These are phyloP conservation scores for Cryphonectria japonica DNA, from an alignment of 2,329 filamentous ascomycete species.

Conservation along the genomic window DNA sequence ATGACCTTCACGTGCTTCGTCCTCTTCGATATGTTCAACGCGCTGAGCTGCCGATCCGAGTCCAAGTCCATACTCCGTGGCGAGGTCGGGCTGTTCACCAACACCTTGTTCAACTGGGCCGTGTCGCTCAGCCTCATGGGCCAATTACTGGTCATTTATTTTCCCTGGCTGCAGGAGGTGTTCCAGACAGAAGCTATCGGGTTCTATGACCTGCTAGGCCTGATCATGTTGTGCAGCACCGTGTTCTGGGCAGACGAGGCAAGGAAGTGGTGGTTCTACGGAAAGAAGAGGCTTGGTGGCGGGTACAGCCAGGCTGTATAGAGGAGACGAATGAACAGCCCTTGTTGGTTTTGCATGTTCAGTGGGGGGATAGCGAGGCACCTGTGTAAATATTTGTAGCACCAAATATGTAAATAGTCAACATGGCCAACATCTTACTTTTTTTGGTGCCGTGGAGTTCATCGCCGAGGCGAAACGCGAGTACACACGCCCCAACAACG, in stretches of 20 bases:
- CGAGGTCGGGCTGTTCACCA: slow-evolving; percentile 81
- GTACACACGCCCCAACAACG: neutral
- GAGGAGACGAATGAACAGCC: slow-evolving; percentile 19
- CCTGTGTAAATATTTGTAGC: slow-evolving; percentile 23
- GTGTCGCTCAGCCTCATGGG: slow-evolving; percentile 83
- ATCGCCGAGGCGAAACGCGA: neutral
- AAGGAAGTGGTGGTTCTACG: slow-evolving; percentile 76
- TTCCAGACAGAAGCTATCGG: slow-evolving; percentile 93
- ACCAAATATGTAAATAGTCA: slow-evolving; percentile 22
- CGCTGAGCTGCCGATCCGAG: slow-evolving; percentile 88
- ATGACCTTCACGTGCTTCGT: slow-evolving; percentile 99
- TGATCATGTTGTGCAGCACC: slow-evolving; percentile 78
- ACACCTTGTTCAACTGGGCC: slow-evolving; percentile 95
- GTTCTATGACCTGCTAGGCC: slow-evolving; percentile 71
- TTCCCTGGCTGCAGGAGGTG: slow-evolving; percentile 88
- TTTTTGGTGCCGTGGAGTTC: neutral
- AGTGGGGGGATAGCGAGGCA: slow-evolving; percentile 16
- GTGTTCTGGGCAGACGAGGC: slow-evolving; percentile 96
- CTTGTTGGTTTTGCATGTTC: neutral
- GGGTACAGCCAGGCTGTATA: slow-evolving; percentile 71
- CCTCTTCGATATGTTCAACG: slow-evolving; percentile 99
- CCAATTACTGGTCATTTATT: slow-evolving; percentile 90
- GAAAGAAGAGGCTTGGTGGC: slow-evolving; percentile 58
- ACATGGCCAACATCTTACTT: neutral
- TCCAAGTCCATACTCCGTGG: slow-evolving; percentile 86